Evolutionary conservation across 306 rosid species (phyloP).

Genomic region (Glycine tomentella): DNA sequence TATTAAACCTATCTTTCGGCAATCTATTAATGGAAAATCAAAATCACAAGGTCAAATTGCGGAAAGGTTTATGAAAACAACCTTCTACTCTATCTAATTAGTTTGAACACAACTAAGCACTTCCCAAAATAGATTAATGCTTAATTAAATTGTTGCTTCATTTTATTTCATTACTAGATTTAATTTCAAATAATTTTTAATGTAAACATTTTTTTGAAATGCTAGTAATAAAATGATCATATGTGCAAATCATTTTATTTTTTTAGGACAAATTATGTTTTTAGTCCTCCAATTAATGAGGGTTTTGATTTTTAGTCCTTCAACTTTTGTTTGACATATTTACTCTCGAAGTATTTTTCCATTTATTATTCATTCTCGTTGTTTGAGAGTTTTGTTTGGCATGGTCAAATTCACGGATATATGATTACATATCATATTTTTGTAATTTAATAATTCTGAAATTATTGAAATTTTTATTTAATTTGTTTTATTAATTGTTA

Average conservation of each 20-base stretch:
- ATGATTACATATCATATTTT: no score
- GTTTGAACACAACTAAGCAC: not conserved
- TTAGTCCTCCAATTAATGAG: no score
- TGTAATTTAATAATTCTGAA: no score
- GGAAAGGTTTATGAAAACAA: constrained; percentile 15
- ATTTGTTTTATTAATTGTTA: no score
- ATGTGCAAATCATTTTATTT: not conserved
- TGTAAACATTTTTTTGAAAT: not conserved
- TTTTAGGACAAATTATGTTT: no score
- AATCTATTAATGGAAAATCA: not conserved
- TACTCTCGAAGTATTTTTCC: no score
- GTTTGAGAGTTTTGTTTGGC: no score
- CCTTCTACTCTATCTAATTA: not conserved
- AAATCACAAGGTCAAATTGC: not conserved
- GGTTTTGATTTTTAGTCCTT: no score
- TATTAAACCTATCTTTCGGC: not conserved
- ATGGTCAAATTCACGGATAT: no score
- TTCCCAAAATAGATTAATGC: not conserved
- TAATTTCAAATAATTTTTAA: not conserved
- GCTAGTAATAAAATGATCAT: not conserved
- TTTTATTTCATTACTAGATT: constrained; percentile 5
- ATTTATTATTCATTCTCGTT: no score
- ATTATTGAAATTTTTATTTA: no score
- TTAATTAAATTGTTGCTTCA: not conserved
- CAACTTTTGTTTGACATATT: no score